Conservation (phyloP, 768 basidiomycete genomes). For the Pleurotus ostreatus region DNA sequence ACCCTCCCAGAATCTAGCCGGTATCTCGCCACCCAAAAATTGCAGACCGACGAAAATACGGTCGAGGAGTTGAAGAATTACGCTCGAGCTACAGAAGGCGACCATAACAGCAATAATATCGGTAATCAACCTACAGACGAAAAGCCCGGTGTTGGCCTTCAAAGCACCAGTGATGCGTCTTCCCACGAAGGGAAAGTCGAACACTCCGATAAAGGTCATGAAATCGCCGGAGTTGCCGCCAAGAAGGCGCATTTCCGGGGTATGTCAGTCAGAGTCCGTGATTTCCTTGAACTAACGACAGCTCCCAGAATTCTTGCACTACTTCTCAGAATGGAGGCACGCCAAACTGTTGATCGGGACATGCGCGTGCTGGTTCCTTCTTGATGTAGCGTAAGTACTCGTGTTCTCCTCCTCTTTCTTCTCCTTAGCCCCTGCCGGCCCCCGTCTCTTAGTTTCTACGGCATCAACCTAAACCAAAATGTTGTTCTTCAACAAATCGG, state of each 20-base stretch:
- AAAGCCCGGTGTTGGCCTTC: neutral
- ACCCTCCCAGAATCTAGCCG: slow-evolving; percentile 69
- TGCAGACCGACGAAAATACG: slow-evolving; percentile 21
- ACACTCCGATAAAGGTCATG: neutral
- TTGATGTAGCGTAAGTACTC: slow-evolving; percentile 61
- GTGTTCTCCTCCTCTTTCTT: neutral
- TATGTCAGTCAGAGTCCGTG: slow-evolving; percentile 12
- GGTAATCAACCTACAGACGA: neutral
- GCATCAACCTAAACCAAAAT: slow-evolving; percentile 56
- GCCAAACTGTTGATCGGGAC: slow-evolving; percentile 66
- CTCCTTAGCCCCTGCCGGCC: neutral
- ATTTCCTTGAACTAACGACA: neutral
- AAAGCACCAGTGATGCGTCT: neutral
- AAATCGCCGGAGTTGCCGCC: slow-evolving; percentile 19
- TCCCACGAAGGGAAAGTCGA: no score
- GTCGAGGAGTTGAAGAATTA: slow-evolving; percentile 29
- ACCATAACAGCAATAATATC: neutral
- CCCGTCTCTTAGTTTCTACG: slow-evolving; percentile 52
- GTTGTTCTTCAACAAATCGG: slow-evolving; percentile 56
- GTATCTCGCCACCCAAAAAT: slow-evolving; percentile 40
- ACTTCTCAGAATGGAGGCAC: slow-evolving; percentile 74
- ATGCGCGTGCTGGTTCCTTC: slow-evolving; percentile 66
- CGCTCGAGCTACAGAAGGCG: slow-evolving; percentile 28
- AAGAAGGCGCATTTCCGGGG: slow-evolving; percentile 53
- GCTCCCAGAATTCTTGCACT: slow-evolving; percentile 51